Base-by-base conservation (phyloP, 2,329 filamentous ascomycete genomes). In the Colletotrichum tofieldiae region DNA sequence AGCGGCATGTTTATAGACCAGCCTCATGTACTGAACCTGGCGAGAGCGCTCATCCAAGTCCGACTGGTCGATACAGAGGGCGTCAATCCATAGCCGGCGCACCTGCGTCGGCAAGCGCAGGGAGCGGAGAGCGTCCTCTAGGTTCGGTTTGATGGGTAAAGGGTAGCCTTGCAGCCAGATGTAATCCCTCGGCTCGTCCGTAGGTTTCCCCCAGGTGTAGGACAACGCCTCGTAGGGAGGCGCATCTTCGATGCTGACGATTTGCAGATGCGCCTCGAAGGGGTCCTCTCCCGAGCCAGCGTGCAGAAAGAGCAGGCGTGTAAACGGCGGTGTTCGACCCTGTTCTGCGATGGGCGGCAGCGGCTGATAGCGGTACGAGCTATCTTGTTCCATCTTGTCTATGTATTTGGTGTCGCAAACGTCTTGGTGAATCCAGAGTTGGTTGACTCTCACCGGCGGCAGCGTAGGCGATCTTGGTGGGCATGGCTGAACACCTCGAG, bases 21-120 rank as follows among this genome's bases (percentile, higher is more conserved):
- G 56, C n/a, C 60, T 56, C 67, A 73, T 73, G 60, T 67, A 61
- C 41, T 73, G 71, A 16, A 73, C 67, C 61, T 59, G 67, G 12
- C 60, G 54, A 56, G 71, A 49, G n/a, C 67, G 67, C 43, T 73
- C 61, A 23, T 65, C 55, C 32, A 71, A 32, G 51, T 73, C 59
- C 11, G 60, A 64, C 65, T 77, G 77, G 12, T 77, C 65, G 14
- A 78, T 78, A 43, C 77, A 78, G 5, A 78, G 64, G 6, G 76
- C 75, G 59, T 78, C 76, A n/a, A 78, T 77, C 76, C 76, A 78
- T 5, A 77, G 35, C 47, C 58, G 51, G 32, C 65, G 69, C 37
- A 59, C 39, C 23, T 58, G 41, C 2, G 26, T 64, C 16, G 65
- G 69, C 35, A 70, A 43, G 29, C 69, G 56, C 58, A 72, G 58